phyloP scores from a whole-genome alignment of 305 asterid genomes.

The Rubia occidens region DNA sequence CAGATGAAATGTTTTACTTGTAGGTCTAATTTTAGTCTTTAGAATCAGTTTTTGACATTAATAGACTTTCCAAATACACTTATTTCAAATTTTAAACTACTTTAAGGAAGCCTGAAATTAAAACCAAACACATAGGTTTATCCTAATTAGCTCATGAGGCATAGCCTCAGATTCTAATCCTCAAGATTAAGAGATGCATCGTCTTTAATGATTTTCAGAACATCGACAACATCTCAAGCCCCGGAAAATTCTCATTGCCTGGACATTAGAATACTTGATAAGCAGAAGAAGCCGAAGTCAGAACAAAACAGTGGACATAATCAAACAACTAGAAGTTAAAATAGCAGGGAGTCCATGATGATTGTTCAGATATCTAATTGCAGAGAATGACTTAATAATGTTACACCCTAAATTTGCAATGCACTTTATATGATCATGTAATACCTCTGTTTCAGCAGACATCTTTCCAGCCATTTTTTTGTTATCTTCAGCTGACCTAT shows the following conservation, averaged over 20 bases:
- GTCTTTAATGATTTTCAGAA: background rate
- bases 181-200: background rate
- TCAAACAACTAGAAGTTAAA: background rate
- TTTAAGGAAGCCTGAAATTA: background rate
- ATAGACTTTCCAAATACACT: background rate
- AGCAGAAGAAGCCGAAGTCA: background rate
- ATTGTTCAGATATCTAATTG: background rate
- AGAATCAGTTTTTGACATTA: too few relatives aligned
- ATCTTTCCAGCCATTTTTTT: slow-evolving; percentile 46
- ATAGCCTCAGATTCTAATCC: background rate
- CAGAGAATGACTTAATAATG: background rate
- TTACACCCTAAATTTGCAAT: background rate
- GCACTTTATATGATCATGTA: background rate
- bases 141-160: background rate
- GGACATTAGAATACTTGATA: background rate
- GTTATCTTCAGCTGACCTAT: slow-evolving; percentile 57
- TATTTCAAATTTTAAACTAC: background rate
- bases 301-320: background rate
- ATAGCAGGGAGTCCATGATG: slow-evolving; percentile 4
- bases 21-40: too few relatives aligned
- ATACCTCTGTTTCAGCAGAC: slow-evolving; percentile 73
- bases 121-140: background rate
- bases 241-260: background rate
- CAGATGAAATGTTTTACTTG: background rate
- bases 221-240: background rate